Evolutionary conservation across 177 flowering plant genomes (phyloP).

Genomic region (Viscum album): DNA sequence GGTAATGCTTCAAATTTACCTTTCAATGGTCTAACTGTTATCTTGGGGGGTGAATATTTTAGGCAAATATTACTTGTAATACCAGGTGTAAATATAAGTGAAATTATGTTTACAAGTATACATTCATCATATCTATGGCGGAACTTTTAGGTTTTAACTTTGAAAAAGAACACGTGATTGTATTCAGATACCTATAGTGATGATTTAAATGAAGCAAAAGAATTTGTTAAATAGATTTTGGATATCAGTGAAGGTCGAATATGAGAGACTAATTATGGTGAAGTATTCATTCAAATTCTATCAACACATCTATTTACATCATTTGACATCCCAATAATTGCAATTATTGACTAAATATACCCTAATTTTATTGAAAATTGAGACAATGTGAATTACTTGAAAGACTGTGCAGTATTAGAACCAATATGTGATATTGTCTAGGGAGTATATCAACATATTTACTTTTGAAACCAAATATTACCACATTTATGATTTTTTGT

Average conservation of each 20-base stretch:
- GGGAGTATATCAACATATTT: neutral
- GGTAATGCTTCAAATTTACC: too few species aligned
- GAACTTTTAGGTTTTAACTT: neutral
- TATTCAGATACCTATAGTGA: neutral
- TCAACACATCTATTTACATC: neutral
- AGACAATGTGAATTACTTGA: neutral
- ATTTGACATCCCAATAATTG: neutral
- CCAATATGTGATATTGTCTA: slow-evolving; percentile 4
- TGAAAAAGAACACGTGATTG: neutral
- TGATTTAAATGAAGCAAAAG: neutral
- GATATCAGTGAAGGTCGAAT: neutral
- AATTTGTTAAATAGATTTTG: neutral
- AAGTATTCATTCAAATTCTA: neutral
- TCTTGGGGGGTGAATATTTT: neutral
- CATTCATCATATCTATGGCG: neutral
- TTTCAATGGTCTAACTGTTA: neutral
- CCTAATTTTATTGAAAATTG: neutral
- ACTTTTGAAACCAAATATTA: neutral
- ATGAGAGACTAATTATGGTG: neutral
- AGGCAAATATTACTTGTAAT: neutral
- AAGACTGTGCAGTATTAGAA: slow-evolving; percentile 7
- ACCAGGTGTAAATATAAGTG: neutral
- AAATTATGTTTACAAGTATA: neutral
- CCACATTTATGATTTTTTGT: too few species aligned
- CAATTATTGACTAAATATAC: neutral